These are phyloP conservation scores for Clarireedia hainanense DNA, from an alignment of 2,329 filamentous ascomycete species.

Conservation along the genomic window DNA sequence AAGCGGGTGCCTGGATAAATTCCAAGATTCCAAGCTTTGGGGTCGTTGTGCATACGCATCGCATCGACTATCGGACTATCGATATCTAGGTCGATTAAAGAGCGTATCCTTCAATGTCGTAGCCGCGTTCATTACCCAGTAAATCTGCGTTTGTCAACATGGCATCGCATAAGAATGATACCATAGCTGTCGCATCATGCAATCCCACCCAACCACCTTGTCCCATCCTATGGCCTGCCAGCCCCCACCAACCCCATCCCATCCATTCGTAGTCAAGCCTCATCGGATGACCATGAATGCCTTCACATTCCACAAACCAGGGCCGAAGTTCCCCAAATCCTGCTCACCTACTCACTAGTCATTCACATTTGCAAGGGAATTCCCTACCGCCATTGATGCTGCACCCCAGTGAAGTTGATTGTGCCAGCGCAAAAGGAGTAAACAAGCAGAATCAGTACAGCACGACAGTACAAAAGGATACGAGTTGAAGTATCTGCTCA, in stretches of 20 bases:
- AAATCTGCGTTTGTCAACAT: neutral
- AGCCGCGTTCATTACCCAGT: neutral
- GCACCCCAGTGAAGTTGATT: neutral
- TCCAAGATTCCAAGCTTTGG: neutral
- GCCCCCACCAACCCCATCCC: neutral
- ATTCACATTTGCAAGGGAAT: neutral
- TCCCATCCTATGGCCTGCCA: too few relatives aligned
- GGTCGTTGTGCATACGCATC: neutral
- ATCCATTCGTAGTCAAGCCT: neutral
- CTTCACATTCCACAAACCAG: neutral
- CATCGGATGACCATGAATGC: slow-evolving; percentile 4
- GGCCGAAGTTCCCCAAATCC: neutral
- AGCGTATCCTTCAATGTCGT: neutral
- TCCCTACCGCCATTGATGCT: neutral
- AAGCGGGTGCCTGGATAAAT: neutral
- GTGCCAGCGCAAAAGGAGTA: neutral
- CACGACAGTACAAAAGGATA: neutral
- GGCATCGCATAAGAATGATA: too few relatives aligned
- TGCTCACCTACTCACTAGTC: neutral
- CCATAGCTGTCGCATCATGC: too few relatives aligned
- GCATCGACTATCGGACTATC: neutral
- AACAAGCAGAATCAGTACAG: neutral
- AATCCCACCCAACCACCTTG: neutral
- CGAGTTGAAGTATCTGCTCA: slow-evolving; percentile 1
- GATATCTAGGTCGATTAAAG: neutral